Base-by-base conservation (phyloP, 768 basidiomycete species). In the Suillus spraguei region DNA sequence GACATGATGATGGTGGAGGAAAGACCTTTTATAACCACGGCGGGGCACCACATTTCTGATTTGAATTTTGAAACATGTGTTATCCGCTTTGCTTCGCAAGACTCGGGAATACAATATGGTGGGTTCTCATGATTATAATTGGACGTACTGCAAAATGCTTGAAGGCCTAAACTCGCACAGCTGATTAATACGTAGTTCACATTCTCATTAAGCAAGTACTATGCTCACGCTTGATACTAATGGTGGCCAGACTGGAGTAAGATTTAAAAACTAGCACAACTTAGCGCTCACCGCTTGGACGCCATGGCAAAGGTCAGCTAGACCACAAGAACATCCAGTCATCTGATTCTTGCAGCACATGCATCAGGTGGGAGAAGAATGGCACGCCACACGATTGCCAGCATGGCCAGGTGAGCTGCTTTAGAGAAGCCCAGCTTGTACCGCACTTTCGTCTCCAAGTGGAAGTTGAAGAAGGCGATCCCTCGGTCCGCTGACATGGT, bases 301-400 rank as follows among this genome's bases (percentile, higher is more conserved):
- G 24, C 16, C 16, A 50, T 50, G 49, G 14, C 49, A 49, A 28
- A 49, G 49, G 24, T 14, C 49, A 16, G 24, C 24, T 50, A 8
- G 28, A 50, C 16, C 16, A 28, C 16, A 28, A 28, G 16, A 47
- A 24, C 7, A 47, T 22, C 46, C 46, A 17, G 16, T 50, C 24
- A 28, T 50, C 49, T 28, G 49, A 28, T 50, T 28, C 28, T 50
- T 50, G 16, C 8, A 50, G 49, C 49, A 50, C 49, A 50, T 50
- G 49, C 4, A 4, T 28, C 28, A 17, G 49, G 49, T 32, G 49
- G 49, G 28, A 50, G 49, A 50, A 50, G 28, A 32, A 28, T 9
- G 32, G 14, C 8, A 28, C 24, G 24, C 49, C 49, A 50, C 14
- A 28, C 49, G 49, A 50, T 9, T 22, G 3, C 22, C 47, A 47